phyloP scores from a whole-genome alignment of 768 basidiomycete species.

The Mrakia blollopis region DNA sequence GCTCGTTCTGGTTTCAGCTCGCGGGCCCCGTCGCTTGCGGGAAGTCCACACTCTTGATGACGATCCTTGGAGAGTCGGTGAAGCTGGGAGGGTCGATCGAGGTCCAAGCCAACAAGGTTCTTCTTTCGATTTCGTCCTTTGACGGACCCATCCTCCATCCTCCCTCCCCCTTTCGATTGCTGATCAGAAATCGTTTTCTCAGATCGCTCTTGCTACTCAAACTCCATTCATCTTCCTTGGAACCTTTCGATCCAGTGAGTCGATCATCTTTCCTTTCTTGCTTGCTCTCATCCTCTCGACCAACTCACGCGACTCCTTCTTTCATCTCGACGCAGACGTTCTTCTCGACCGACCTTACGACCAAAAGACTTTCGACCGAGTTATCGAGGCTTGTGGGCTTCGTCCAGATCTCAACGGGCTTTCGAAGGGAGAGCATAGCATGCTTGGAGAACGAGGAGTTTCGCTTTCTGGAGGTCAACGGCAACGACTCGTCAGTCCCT shows the following conservation, averaged over 20 bases:
- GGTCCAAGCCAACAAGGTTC: neutral
- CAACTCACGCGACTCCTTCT: neutral
- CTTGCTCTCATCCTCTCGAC: neutral
- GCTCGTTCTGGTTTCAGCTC: neutral
- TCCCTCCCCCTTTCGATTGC: neutral
- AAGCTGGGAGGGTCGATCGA: constrained; percentile 22
- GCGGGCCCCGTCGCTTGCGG: constrained; percentile 29
- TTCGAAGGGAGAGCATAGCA: constrained; percentile 5
- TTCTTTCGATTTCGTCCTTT: too few species aligned
- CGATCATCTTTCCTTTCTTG: neutral
- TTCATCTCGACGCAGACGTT: neutral
- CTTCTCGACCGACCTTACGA: neutral
- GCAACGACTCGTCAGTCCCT: constrained; percentile 17
- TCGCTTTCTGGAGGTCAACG: constrained; percentile 16
- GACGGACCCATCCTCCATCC: neutral
- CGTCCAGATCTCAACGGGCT: neutral
- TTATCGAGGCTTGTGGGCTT: neutral
- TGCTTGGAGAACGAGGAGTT: constrained; percentile 18
- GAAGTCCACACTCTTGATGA: constrained; percentile 33
- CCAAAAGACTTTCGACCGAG: neutral
- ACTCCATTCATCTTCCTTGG: constrained; percentile 26
- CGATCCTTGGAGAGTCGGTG: constrained; percentile 34
- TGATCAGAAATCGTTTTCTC: too few species aligned
- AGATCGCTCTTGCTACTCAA: constrained; percentile 22
- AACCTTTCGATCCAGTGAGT: constrained; percentile 6